Conservation (phyloP, 2,329 filamentous ascomycete genomes). For the Davidsoniella eucalypti region DNA sequence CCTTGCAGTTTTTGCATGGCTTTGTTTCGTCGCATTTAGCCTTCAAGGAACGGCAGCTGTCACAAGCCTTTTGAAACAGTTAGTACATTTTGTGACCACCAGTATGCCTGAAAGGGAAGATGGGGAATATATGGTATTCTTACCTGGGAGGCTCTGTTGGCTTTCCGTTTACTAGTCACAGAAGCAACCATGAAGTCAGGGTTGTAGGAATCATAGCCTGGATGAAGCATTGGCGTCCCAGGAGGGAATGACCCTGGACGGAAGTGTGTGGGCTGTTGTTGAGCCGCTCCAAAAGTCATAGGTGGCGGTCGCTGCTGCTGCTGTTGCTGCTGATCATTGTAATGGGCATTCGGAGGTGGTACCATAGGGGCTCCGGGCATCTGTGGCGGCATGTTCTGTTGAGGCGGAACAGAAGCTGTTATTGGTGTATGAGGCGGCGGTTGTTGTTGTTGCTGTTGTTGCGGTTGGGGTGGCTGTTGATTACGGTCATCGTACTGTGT, state of each 20-base stretch:
- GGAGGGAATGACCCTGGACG: background rate
- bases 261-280: background rate
- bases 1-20: slow-evolving; percentile 73
- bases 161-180: slow-evolving; percentile 35
- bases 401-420: slow-evolving; percentile 16
- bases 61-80: slow-evolving; percentile 53
- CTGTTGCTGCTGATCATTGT: background rate
- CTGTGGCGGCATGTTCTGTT: slow-evolving; percentile 20
- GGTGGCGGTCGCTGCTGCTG: slow-evolving; percentile 1
- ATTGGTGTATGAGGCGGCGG: background rate
- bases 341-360: no score
- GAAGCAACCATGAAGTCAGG: background rate
- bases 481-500: background rate
- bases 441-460: background rate
- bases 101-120: slow-evolving; percentile 1
- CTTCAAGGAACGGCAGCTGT: slow-evolving; percentile 73
- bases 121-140: slow-evolving; percentile 7
- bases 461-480: background rate
- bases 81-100: slow-evolving; percentile 3
- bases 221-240: slow-evolving; percentile 8
- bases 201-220: slow-evolving; percentile 1
- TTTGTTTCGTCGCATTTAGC: slow-evolving; percentile 82
- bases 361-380: background rate
- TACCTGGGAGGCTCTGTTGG: slow-evolving; percentile 49
- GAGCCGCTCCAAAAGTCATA: background rate